Base-by-base conservation (phyloP, 768 basidiomycete species). In the Mycena indigotica region DNA sequence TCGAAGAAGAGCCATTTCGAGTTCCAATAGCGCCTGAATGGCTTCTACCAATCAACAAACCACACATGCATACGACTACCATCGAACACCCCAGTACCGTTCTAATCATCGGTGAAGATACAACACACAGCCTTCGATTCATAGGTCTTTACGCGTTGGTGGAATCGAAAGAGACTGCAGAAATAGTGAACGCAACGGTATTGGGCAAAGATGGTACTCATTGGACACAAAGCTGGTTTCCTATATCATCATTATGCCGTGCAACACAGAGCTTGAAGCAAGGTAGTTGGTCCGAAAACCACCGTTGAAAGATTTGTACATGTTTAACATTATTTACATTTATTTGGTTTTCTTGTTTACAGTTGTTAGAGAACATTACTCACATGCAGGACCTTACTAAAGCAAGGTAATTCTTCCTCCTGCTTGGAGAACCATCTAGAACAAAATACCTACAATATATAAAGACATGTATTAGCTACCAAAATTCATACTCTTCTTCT, bases 361-460 rank as follows among this genome's bases (percentile, higher is more conserved):
- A 44, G 6, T 10, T 38, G 35, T 10, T 38, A n/a, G 35, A 10
- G 12, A 38, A n/a, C 10, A 38, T 38, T 10, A 10, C n/a, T n/a
- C 35, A 10, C 35, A 38, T 10, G 10, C 35, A n/a, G n/a, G 35
- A n/a, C 10, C 35, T n/a, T 38, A 38, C 35, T 38, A n/a, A 38
- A 38, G 35, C 35, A 38, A 38, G 35, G 50, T 52, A 52, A 3
- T 52, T 30, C n/a, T 52, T 45, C 40, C 45, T 45, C n/a, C n/a
- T n/a, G n/a, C n/a, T n/a, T n/a, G n/a, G n/a, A n/a, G n/a, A n/a
- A n/a, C n/a, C n/a, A n/a, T n/a, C n/a, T n/a, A n/a, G n/a, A n/a
- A n/a, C n/a, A n/a, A n/a, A n/a, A n/a, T n/a, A n/a, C n/a, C n/a
- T n/a, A n/a, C n/a, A n/a, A n/a, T n/a, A n/a, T n/a, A n/a, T n/a